Evolutionary conservation across 352 stramenopile species (phyloP), one percentile per base, ranked within the genome.

Genomic region (Lagenidium giganteum): DNA sequence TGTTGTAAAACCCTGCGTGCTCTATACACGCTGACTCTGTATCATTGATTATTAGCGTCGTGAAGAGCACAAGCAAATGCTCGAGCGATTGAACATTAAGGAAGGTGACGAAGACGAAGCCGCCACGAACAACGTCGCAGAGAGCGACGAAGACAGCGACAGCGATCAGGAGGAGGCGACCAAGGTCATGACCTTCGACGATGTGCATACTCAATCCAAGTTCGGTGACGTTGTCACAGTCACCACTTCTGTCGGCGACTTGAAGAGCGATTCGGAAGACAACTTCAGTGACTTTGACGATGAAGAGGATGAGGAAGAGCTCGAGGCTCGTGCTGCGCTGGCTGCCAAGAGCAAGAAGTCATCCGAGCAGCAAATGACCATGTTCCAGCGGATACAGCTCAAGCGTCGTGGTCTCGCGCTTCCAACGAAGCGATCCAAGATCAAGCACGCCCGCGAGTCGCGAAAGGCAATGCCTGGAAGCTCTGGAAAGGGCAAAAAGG

Each of bases 301-400:
- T 26, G 64, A 77, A n/a, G 61, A 75, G 14, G 54, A 63, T 2
- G 30, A 59, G 8, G 53, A 70, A 27, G 58, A 66, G 3, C 49
- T 36, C 4, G 41, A 61, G 16, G 38, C 36, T 26, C 25, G 65
- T 55, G n/a, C 57, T 6, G 39, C 50, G 5, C 52, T 71, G 21
- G 57, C 49, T 21, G 52, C 60, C n/a, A 64, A 64, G 33, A 73
- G 57, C 23, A 64, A 71, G 16, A 50, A 61, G 31, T 57, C 64
- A 38, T 70, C 76, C 36, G 72, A 87, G 44, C 65, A 83, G 53
- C 70, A 88, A 23, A 47, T 93, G 31, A 86, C 77, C 33, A 54
- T 94, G 16, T 94, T 94, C 59, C 83, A 94, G 68, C 78, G 81
- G 57, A 90, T 94, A 74, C 80, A 93, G 62, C 71, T 80, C 38